Conservation (phyloP, 495 filamentous ascomycete species). For the Cenococcum geophilum region DNA sequence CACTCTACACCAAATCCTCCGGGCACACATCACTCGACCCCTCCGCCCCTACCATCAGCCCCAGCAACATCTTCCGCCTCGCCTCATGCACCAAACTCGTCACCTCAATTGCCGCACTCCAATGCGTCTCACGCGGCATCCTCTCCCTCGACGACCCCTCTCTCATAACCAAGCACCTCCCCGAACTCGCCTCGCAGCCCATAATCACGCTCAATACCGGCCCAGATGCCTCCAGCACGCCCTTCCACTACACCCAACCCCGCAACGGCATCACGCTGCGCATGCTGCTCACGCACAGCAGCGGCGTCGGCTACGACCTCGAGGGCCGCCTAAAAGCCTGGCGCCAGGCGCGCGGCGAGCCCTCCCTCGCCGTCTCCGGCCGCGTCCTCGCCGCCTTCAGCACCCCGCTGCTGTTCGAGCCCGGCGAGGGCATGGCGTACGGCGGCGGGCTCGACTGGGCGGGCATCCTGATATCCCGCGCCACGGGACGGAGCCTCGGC, state of each 20-base stretch:
- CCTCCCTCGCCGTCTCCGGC: neutral
- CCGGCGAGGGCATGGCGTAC: constrained; percentile 30
- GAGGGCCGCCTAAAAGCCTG: neutral
- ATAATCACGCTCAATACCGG: neutral
- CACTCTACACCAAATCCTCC: constrained; percentile 7
- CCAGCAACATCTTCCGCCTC: constrained; percentile 20
- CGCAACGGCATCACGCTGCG: neutral
- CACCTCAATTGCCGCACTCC: constrained; percentile 43
- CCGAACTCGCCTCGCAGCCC: constrained; percentile 11
- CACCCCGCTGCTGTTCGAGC: constrained; percentile 31
- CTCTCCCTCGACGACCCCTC: constrained; percentile 39
- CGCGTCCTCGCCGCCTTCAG: neutral
- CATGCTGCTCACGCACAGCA: neutral
- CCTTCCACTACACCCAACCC: neutral
- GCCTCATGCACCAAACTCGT: constrained; percentile 38
- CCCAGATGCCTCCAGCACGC: neutral
- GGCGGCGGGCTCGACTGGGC: constrained; percentile 26
- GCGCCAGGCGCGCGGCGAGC: neutral
- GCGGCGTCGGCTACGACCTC: constrained; percentile 6
- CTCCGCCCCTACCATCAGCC: constrained; percentile 2
- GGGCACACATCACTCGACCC: constrained; percentile 4
- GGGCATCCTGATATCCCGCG: constrained; percentile 7
- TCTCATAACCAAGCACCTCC: constrained; percentile 12
- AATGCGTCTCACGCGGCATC: constrained; percentile 46
- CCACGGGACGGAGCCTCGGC: neutral